phyloP scores from a whole-genome alignment of 2,329 filamentous ascomycete genomes.

The Monilinia laxa region DNA sequence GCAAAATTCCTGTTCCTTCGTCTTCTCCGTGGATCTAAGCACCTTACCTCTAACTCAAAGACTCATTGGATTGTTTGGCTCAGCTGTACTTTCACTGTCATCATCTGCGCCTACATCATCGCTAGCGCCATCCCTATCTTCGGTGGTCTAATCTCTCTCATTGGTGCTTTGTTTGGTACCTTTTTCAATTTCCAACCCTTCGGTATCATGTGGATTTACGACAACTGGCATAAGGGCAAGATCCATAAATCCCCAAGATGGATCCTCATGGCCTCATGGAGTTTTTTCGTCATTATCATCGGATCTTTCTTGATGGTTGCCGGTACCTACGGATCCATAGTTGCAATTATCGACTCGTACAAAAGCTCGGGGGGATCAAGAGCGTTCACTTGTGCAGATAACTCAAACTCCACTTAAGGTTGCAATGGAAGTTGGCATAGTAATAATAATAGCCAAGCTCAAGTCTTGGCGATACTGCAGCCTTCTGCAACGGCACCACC shows the following conservation, averaged over 20 bases:
- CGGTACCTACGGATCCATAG: constrained; percentile 18
- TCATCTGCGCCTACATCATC: constrained; percentile 49
- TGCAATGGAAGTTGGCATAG: background rate
- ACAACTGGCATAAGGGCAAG: background rate
- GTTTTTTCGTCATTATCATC: constrained; percentile 8
- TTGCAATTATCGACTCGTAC: constrained; percentile 16
- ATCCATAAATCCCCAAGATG: background rate
- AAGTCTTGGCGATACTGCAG: background rate
- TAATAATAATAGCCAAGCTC: background rate
- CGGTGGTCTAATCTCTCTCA: constrained; percentile 41
- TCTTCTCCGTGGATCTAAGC: constrained; percentile 50
- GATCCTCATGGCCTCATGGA: constrained; percentile 18
- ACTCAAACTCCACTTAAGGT: constrained; percentile 5
- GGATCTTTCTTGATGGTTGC: constrained; percentile 16
- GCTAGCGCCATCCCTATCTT: constrained; percentile 56
- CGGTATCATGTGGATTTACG: constrained; percentile 18
- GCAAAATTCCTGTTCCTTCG: constrained; percentile 58
- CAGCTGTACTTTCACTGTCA: constrained; percentile 45
- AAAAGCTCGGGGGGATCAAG: background rate
- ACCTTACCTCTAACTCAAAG: constrained; percentile 52
- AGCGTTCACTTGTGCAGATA: constrained; percentile 7
- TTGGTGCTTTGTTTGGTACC: constrained; percentile 17
- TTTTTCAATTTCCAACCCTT: constrained; percentile 18
- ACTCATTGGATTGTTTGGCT: constrained; percentile 55
- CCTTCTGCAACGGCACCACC: background rate